These are phyloP conservation scores for Candida chauliodis DNA, from an alignment of 805 yeast genomes.

Conservation along the genomic window DNA sequence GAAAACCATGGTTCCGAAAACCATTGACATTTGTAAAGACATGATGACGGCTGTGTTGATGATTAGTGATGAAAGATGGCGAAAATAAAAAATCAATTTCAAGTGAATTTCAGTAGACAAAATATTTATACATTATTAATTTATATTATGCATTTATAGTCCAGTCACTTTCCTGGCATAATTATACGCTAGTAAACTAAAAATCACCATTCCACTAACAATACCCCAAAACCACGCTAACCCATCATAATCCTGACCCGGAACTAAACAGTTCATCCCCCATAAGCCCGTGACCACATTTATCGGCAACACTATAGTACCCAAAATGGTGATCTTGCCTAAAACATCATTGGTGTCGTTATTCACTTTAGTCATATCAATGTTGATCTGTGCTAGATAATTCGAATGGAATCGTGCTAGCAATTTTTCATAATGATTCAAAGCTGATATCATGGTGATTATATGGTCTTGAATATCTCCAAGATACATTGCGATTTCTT, in stretches of 20 bases:
- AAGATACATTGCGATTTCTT: constrained; percentile 89
- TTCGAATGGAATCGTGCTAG: constrained; percentile 94
- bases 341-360: constrained; percentile 96
- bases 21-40: constrained; percentile 45
- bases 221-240: constrained; percentile 42
- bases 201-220: constrained; percentile 28
- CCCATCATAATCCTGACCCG: constrained; percentile 66
- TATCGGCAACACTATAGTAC: constrained; percentile 93
- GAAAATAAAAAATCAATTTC: too few species aligned
- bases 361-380: constrained; percentile 95
- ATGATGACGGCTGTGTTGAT: too few species aligned
- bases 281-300: constrained; percentile 94
- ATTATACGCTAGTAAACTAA: constrained; percentile 36
- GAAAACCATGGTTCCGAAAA: constrained; percentile 46
- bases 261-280: constrained; percentile 98
- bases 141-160: constrained; percentile 15
- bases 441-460: constrained; percentile 92
- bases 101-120: too few species aligned
- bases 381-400: constrained; percentile 92
- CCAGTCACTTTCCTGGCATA: constrained; percentile 41
- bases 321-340: constrained; percentile 88
- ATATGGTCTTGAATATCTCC: constrained; percentile 98
- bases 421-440: constrained; percentile 91
- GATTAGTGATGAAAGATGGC: neutral
- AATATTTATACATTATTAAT: too few species aligned